Conservation (phyloP, 2,329 filamentous ascomycete genomes). For the Sclerotinia spermophila region DNA sequence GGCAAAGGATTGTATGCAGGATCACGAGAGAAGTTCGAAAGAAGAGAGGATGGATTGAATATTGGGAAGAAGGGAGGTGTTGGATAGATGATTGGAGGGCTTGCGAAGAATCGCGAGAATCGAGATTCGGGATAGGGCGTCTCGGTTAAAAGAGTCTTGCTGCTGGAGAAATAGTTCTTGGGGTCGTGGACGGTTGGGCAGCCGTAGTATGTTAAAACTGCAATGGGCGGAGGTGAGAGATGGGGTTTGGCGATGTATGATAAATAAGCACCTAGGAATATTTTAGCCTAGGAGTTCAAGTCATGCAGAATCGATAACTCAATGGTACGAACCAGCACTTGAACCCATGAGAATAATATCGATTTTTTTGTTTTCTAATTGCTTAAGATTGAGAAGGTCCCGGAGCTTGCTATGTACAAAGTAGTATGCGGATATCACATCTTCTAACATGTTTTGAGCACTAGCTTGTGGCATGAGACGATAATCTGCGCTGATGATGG, state of each 20-base stretch:
- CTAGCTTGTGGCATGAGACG: neutral
- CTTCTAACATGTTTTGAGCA: neutral
- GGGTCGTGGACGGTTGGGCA: neutral
- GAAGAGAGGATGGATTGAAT: neutral
- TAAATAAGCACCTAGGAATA: neutral
- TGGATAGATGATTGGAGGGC: neutral
- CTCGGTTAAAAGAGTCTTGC: neutral
- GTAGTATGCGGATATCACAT: neutral
- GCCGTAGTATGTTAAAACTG: neutral
- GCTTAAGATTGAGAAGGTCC: neutral
- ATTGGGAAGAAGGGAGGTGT: neutral
- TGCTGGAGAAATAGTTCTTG: neutral
- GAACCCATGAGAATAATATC: slow-evolving; percentile 2
- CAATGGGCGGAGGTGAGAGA: neutral
- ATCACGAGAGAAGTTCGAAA: neutral
- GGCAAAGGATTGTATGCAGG: neutral
- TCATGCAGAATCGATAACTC: neutral
- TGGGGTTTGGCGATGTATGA: neutral
- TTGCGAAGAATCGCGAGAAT: neutral
- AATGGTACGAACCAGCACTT: neutral
- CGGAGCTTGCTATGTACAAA: neutral
- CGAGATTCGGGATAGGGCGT: neutral
- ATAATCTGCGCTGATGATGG: neutral
- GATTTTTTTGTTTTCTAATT: neutral
- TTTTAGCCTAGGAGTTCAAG: neutral